Conservation (phyloP, 2,329 filamentous ascomycete species). For the Sporothrix brunneoviolacea region DNA sequence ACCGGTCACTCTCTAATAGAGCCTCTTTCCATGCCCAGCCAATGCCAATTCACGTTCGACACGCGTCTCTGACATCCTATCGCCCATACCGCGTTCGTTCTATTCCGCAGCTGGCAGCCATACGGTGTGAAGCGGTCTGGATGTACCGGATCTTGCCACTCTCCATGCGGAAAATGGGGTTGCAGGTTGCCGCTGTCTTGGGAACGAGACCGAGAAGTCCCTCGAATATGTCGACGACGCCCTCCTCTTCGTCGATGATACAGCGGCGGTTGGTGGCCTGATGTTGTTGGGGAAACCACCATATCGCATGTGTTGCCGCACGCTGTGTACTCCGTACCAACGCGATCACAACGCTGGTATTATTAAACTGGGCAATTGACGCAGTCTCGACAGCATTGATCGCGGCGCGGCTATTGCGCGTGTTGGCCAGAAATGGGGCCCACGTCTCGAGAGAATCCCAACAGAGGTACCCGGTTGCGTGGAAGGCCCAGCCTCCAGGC, state of each 20-base stretch:
- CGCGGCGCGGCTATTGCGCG: constrained; percentile 22
- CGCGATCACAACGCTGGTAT: constrained; percentile 26
- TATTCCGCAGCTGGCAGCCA: background rate
- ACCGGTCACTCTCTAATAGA: too few species aligned
- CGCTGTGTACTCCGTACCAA: constrained; percentile 27
- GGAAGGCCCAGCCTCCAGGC: constrained; percentile 30
- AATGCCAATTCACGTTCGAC: too few species aligned
- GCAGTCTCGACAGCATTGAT: constrained; percentile 28
- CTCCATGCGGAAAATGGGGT: constrained; percentile 29
- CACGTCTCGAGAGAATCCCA: constrained; percentile 24
- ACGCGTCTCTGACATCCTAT: too few species aligned
- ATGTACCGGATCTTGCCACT: constrained; percentile 28
- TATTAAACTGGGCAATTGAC: constrained; percentile 31
- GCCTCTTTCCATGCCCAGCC: too few species aligned
- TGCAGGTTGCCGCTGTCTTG: constrained; percentile 23
- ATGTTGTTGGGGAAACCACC: constrained; percentile 18
- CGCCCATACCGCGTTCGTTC: background rate
- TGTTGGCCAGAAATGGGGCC: constrained; percentile 19
- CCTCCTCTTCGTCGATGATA: constrained; percentile 23
- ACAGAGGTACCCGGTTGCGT: constrained; percentile 27
- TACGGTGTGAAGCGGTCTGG: constrained; percentile 22
- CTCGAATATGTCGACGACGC: constrained; percentile 25
- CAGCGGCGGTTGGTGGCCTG: constrained; percentile 20
- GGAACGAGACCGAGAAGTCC: constrained; percentile 21
- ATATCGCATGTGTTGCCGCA: constrained; percentile 21